Evolutionary conservation across 139 green algal genomes (phyloP).

Genomic region (Picochlorum sp.): DNA sequence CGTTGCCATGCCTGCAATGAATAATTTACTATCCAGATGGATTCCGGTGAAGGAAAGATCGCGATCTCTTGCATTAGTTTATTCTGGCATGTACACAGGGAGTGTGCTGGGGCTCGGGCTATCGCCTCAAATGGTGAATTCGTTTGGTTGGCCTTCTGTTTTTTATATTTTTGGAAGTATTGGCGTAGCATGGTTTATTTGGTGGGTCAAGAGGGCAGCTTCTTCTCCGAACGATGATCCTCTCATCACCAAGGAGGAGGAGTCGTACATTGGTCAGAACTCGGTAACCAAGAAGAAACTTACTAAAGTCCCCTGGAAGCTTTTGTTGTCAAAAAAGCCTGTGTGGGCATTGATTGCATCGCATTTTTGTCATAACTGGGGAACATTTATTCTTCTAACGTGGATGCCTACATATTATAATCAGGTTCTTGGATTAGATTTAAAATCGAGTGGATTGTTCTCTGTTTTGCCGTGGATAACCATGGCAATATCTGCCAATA

Average conservation of each 20-base stretch:
- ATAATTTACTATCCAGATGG: slow-evolving; percentile 91
- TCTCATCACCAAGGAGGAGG: slow-evolving; percentile 18
- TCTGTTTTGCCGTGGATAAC: slow-evolving; percentile 92
- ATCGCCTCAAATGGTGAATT: slow-evolving; percentile 53
- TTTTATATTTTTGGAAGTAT: slow-evolving; percentile 90
- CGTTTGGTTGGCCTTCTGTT: slow-evolving; percentile 75
- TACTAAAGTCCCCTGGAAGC: slow-evolving; percentile 71
- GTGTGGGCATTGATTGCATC: slow-evolving; percentile 92
- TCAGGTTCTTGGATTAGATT: slow-evolving; percentile 82
- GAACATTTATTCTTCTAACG: slow-evolving; percentile 96
- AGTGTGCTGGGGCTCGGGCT: slow-evolving; percentile 73
- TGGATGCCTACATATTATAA: slow-evolving; percentile 99
- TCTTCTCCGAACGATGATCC: slow-evolving; percentile 50
- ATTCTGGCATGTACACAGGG: slow-evolving; percentile 92
- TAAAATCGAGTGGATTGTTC: slow-evolving; percentile 69
- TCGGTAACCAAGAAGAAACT: not conserved
- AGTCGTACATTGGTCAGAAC: slow-evolving; percentile 6
- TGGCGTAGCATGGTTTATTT: slow-evolving; percentile 47
- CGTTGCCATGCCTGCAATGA: slow-evolving; percentile 98
- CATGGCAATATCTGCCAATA: slow-evolving; percentile 81
- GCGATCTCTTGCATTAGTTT: slow-evolving; percentile 83
- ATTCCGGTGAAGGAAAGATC: slow-evolving; percentile 77
- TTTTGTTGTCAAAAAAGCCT: slow-evolving; percentile 69
- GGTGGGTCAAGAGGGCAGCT: slow-evolving; percentile 34
- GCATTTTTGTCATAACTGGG: slow-evolving; percentile 99